Conservation (phyloP, 2,329 filamentous ascomycete genomes). For the Biscogniauxia marginata region DNA sequence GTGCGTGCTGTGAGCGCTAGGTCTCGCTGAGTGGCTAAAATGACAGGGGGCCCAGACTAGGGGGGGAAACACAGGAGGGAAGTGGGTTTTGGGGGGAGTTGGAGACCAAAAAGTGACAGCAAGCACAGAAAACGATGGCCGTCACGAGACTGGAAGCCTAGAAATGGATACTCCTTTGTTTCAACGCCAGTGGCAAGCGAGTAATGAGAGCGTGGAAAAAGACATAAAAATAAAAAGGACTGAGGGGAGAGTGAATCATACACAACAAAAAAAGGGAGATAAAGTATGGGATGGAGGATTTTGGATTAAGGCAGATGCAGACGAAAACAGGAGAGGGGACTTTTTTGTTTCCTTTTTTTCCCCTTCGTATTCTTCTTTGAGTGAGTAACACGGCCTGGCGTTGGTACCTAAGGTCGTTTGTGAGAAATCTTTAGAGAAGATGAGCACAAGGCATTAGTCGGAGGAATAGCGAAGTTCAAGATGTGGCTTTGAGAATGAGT, state of each 20-base stretch:
- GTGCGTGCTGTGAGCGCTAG: slow-evolving; percentile 12
- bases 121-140: slow-evolving; percentile 19
- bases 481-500: slow-evolving; percentile 9
- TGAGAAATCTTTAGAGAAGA: slow-evolving; percentile 16
- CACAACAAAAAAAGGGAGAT: slow-evolving; percentile 6
- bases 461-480: background rate
- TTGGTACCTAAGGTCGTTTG: no score
- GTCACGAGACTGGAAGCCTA: slow-evolving; percentile 31
- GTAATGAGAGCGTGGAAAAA: slow-evolving; percentile 14
- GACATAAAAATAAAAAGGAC: slow-evolving; percentile 16
- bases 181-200: slow-evolving; percentile 30
- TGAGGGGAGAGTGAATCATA: slow-evolving; percentile 26
- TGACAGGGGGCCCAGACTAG: slow-evolving; percentile 14
- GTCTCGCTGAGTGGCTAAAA: slow-evolving; percentile 18
- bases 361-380: slow-evolving; percentile 9
- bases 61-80: slow-evolving; percentile 14
- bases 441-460: background rate
- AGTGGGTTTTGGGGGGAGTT: slow-evolving; percentile 19
- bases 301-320: slow-evolving; percentile 15
- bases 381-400: slow-evolving; percentile 20
- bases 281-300: slow-evolving; percentile 11
- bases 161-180: slow-evolving; percentile 28
- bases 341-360: slow-evolving; percentile 7
- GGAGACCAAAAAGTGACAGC: slow-evolving; percentile 15
- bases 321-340: slow-evolving; percentile 8